Conservation (phyloP, 306 rosid genomes). For the Echinosophora koreensis region DNA sequence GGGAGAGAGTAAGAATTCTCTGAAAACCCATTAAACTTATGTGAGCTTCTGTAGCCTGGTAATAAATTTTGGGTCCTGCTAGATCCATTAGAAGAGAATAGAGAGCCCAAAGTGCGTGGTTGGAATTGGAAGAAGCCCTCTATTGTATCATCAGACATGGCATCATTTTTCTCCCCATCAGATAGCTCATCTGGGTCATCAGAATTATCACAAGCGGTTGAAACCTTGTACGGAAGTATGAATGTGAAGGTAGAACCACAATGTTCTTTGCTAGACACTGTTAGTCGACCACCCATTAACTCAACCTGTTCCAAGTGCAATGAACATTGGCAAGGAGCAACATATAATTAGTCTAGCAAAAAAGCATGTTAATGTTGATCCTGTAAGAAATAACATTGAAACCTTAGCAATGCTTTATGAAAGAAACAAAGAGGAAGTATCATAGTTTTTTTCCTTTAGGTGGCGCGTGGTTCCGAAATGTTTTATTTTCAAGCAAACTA, state of each 20-base stretch:
- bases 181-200: conserved; percentile 82
- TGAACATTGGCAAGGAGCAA: conserved; percentile 15
- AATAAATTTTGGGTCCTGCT: conserved; percentile 62
- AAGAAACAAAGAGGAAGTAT: not conserved
- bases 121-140: conserved; percentile 91
- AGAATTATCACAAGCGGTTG: conserved; percentile 60
- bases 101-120: conserved; percentile 86
- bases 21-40: conserved; percentile 64
- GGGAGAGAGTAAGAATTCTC: conserved; percentile 54
- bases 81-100: conserved; percentile 77
- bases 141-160: conserved; percentile 58
- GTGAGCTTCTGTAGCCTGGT: conserved; percentile 57
- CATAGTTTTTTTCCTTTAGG: not conserved
- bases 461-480: too few relatives aligned
- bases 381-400: not conserved
- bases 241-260: conserved; percentile 91
- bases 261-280: conserved; percentile 84
- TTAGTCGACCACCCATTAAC: conserved; percentile 91
- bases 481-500: too few relatives aligned
- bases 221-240: conserved; percentile 86
- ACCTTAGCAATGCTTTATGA: not conserved
- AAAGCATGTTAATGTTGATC: conserved; percentile 18
- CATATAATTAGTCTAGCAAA: not conserved
- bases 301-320: conserved; percentile 74
- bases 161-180: conserved; percentile 66